phyloP scores from a whole-genome alignment of 805 yeast species.

The Saturnispora silvae region DNA sequence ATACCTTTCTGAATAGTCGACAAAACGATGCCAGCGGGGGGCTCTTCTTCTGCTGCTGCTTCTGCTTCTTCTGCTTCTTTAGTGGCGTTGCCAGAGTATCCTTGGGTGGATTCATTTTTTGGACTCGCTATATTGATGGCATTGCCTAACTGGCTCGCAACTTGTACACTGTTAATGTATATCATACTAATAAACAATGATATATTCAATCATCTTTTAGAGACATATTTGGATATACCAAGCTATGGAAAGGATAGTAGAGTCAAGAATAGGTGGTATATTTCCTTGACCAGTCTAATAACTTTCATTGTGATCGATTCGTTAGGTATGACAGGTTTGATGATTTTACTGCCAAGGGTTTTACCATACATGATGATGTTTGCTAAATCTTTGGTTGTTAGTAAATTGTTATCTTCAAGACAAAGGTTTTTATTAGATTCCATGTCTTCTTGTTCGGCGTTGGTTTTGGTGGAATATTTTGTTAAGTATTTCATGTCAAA shows the following conservation, averaged over 20 bases:
- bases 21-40: no score
- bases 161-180: neutral
- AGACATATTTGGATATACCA: neutral
- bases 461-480: conserved; percentile 14
- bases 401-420: conserved; percentile 24
- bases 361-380: conserved; percentile 21
- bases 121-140: conserved; percentile 20
- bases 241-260: neutral
- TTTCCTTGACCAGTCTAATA: conserved; percentile 8
- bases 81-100: conserved; percentile 20
- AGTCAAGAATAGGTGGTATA: conserved; percentile 12
- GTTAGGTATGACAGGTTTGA: conserved; percentile 12
- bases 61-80: no score
- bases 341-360: conserved; percentile 17
- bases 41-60: no score
- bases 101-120: conserved; percentile 16
- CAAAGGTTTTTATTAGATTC: conserved; percentile 23
- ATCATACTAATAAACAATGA: neutral
- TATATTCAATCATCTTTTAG: neutral
- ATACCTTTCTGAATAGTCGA: no score
- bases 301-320: conserved; percentile 15
- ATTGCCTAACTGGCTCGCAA: conserved; percentile 10
- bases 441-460: conserved; percentile 16
- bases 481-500: conserved; percentile 9
- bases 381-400: conserved; percentile 27